Percentiles rank a stretch among this genome's conserved stretches.
Conservation (phyloP, 805 yeast species). For the Candida andamanensis region DNA sequence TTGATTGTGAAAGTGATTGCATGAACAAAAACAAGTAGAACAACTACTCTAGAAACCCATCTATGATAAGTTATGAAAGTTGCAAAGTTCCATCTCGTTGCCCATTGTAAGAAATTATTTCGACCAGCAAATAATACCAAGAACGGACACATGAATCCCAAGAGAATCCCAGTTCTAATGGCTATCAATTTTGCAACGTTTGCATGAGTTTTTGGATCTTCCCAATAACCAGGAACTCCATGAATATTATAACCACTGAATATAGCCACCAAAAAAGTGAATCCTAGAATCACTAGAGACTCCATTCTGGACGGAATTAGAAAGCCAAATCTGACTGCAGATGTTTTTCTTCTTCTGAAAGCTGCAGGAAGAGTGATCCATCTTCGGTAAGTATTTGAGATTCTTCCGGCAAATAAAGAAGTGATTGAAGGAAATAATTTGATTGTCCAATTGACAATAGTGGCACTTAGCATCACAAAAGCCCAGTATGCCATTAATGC, state of each 20-base stretch:
- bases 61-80: constrained; percentile 56
- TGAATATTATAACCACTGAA: constrained; percentile 9
- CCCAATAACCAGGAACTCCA: constrained; percentile 10
- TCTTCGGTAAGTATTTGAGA: constrained; percentile 15
- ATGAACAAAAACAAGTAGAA: constrained; percentile 43
- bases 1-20: constrained; percentile 44
- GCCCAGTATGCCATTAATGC: constrained; percentile 36
- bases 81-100: constrained; percentile 51
- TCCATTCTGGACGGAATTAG: constrained; percentile 49
- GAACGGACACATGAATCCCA: constrained; percentile 51
- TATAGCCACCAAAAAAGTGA: constrained; percentile 19
- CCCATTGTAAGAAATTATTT: constrained; percentile 57
- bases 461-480: constrained; percentile 31
- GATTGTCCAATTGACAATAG: constrained; percentile 18
- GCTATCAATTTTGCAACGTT: constrained; percentile 36
- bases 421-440: constrained; percentile 18
- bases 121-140: constrained; percentile 64
- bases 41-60: constrained; percentile 46
- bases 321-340: constrained; percentile 9
- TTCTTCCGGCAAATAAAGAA: constrained; percentile 13
- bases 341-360: constrained; percentile 12
- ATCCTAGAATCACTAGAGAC: constrained; percentile 31
- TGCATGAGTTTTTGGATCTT: too few species aligned
- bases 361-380: constrained; percentile 16
- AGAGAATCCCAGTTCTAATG: constrained; percentile 49